Evolutionary conservation across 192 early-diverging fungal species (phyloP).

Genomic region (Fimicolochytrium jonesii): DNA sequence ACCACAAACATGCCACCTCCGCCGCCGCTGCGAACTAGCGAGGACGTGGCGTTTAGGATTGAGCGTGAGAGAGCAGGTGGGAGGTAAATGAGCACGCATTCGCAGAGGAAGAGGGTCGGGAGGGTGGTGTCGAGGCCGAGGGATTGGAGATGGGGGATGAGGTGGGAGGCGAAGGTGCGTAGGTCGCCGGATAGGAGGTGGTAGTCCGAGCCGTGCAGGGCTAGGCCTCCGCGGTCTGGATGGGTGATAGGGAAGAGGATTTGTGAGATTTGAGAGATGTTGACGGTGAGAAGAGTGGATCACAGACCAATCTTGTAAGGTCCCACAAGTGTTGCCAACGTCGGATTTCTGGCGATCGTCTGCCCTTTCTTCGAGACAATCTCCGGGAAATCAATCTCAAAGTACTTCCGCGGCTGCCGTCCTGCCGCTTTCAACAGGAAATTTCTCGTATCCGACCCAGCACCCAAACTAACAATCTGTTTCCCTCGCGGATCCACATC

Average conservation of each 20-base stretch:
- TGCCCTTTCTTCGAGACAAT: constrained; percentile 75
- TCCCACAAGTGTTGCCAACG: constrained; percentile 34
- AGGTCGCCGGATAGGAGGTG: constrained; percentile 78
- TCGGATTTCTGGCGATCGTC: constrained; percentile 50
- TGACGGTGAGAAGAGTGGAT: too few relatives aligned
- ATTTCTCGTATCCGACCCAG: constrained; percentile 90
- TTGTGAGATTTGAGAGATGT: too few relatives aligned
- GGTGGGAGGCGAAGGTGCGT: constrained; percentile 52
- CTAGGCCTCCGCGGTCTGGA: constrained; percentile 73
- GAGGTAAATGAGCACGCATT: constrained; percentile 92
- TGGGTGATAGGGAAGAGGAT: too few relatives aligned
- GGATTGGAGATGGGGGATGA: constrained; percentile 57
- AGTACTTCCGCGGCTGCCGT: constrained; percentile 52
- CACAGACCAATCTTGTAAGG: too few relatives aligned
- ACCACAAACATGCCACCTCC: constrained; percentile 71
- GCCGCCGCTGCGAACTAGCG: constrained; percentile 1
- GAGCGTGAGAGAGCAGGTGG: constrained; percentile 56
- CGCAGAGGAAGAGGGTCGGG: constrained; percentile 88
- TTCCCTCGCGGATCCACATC: constrained; percentile 32
- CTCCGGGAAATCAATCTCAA: constrained; percentile 93
- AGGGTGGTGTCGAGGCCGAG: constrained; percentile 57
- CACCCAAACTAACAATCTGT: constrained; percentile 85
- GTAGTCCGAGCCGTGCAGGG: constrained; percentile 65
- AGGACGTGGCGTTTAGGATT: constrained; percentile 47
- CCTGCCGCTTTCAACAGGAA: constrained; percentile 56